Evolutionary conservation across 1,284 basidiomycete genomes (phyloP), one percentile per base, ranked within the genome.

Genomic region (Rhizoctonia solani): DNA sequence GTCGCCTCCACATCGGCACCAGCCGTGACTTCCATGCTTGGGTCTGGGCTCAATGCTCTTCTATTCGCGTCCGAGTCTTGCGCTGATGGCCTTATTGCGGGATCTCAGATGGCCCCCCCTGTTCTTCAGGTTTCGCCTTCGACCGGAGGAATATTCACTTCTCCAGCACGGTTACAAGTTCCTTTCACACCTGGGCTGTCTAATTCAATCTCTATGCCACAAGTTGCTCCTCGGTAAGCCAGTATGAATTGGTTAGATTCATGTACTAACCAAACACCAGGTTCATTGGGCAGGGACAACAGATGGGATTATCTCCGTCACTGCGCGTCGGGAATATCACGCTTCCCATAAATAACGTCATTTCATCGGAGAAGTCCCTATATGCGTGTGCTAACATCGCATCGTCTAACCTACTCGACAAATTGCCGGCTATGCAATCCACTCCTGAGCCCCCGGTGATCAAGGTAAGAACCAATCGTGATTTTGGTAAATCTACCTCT

Each of bases 141-240:
- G 14, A 65, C 44, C 53, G 59, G 59, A 23, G 32, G 37, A 6
- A 23, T 65, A n/a, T 21, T 65, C 41, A 23, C 42, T n/a, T 65
- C 59, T 29, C 25, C 59, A 5, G 34, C 34, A 4, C 49, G 34
- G 13, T 27, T 65, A 3, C 47, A 32, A 9, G 39, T 65, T 13
- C 59, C 59, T 1, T 53, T 53, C 25, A 53, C 29, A 32, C 59
- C 59, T 42, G 59, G 34, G 14, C 41, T 65, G 49, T 14, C 30
- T 32, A 23, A 30, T 29, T 65, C 59, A 3, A 32, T 53, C n/a
- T 65, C 59, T n/a, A 65, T 65, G 49, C 59, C 59, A 19, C 59
- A 65, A 27, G 49, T 65, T 53, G 23, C 23, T 16, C 49, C 49
- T 29, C 37, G 59, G 59, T 65, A 30, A 65, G 59, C n/a, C 1